Evolutionary conservation across 176 grass and related monocot genomes (phyloP).

Genomic region (Eragrostis nindensis): DNA sequence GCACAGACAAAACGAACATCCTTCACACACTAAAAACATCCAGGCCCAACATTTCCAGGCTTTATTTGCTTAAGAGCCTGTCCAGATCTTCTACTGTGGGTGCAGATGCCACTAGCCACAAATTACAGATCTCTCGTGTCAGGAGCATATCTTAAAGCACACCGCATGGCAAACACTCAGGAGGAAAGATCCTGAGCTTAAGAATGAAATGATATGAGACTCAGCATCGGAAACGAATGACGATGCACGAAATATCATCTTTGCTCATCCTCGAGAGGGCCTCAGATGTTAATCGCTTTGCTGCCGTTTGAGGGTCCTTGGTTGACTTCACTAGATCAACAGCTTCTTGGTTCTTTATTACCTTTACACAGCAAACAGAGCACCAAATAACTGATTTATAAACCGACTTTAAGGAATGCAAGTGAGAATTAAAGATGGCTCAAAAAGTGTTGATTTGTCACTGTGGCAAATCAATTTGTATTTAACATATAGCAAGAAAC

Average conservation of each 20-base stretch:
- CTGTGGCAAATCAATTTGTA: neutral
- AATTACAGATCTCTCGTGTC: too few species aligned
- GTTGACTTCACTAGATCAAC: conserved; percentile 74
- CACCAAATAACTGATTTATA: neutral
- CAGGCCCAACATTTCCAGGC: neutral
- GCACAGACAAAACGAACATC: conserved; percentile 23
- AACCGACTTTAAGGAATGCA: neutral
- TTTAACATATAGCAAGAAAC: neutral
- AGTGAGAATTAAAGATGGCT: neutral
- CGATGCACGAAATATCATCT: conserved; percentile 85
- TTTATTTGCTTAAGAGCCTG: neutral
- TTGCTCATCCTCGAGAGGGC: conserved; percentile 74
- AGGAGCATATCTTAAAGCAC: neutral
- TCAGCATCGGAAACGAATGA: conserved; percentile 77
- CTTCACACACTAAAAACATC: neutral
- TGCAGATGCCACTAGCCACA: too few species aligned
- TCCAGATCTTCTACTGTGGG: too few species aligned
- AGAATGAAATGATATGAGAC: neutral
- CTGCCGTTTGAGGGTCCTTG: conserved; percentile 79
- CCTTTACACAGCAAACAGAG: conserved; percentile 44
- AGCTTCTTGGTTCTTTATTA: conserved; percentile 87
- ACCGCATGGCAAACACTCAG: neutral
- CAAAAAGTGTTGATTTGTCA: neutral
- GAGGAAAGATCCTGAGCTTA: neutral
- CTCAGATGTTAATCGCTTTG: conserved; percentile 69